Base-by-base conservation (phyloP, 805 yeast genomes). In the Candida pini region DNA sequence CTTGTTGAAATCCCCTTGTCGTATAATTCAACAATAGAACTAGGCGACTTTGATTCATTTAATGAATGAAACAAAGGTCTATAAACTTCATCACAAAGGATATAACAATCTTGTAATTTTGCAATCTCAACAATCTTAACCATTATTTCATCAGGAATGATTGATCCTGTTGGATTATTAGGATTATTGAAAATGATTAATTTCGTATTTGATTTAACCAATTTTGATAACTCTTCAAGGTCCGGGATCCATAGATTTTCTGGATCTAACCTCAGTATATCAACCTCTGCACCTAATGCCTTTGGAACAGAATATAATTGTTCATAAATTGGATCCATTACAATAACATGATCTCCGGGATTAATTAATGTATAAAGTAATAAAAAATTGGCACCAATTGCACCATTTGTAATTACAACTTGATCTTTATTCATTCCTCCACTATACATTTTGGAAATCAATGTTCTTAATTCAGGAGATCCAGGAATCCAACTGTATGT, bases 301-400 rank as follows among this genome's bases (percentile, higher is more conserved):
- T 51, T 45, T 0, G 78, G 76, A 5, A 73, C 73, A 26, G 73
- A 63, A 25, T 57, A 44, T 18, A 73, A 50, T 45, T 72, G 78
- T 47, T 69, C 71, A 52, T 73, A 73, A 1, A 66, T 60, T 10
- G 79, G 79, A 35, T 63, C 64, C 6, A 68, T 64, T 14, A 66
- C 70, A 28, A 72, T 58, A 4, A 68, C 69, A 38, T 67, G 74
- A 40, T 71, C 78, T 4, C 61, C 68, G 5, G 62, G 56, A 23
- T 65, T 64, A 6, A 66, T 64, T 4, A 73, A 39, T 1, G 71
- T 50, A 40, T 71, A 71, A 38, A 67, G 60, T 2, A 62, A 41
- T 18, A 72, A 53, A 45, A 70, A 73, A 43, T 73, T 73, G 21
- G 71, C 78, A 6, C 71, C 78, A 51, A 74, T 74, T 3, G 76